These are phyloP conservation scores for Setaria viridis DNA, from an alignment of 202 grass and related monocot genomes.

Conservation along the genomic window DNA sequence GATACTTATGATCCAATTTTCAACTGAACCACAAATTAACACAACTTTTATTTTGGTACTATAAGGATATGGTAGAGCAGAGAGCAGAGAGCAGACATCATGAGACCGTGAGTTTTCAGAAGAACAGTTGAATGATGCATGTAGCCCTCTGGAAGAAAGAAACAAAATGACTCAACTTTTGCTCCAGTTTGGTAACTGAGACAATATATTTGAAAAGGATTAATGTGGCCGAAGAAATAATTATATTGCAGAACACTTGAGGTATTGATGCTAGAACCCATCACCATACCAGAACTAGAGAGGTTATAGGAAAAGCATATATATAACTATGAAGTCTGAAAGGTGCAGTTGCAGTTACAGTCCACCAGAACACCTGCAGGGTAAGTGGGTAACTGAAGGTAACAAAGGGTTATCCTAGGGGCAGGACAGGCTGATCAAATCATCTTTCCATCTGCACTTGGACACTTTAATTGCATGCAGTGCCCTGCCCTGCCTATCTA, in stretches of 20 bases:
- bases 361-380: neutral
- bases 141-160: neutral
- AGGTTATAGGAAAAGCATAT: neutral
- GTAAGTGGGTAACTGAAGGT: neutral
- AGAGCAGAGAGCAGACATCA: neutral
- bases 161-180: neutral
- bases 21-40: neutral
- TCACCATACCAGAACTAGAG: neutral
- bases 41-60: neutral
- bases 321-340: neutral
- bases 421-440: constrained; percentile 1
- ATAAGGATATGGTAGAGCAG: neutral
- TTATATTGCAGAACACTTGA: neutral
- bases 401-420: neutral
- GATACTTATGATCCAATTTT: neutral
- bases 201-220: neutral
- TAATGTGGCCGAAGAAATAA: neutral
- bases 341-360: neutral
- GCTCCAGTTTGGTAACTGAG: neutral
- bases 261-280: neutral
- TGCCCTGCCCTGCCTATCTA: constrained; percentile 17
- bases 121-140: neutral
- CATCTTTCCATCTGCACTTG: constrained; percentile 42
- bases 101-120: constrained; percentile 12
- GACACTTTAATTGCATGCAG: constrained; percentile 46